Percentiles rank a stretch among this genome's conserved stretches.
These are phyloP conservation scores for Gracilaria gracilis DNA, from an alignment of 23 red algal species.

Conservation along the genomic window DNA sequence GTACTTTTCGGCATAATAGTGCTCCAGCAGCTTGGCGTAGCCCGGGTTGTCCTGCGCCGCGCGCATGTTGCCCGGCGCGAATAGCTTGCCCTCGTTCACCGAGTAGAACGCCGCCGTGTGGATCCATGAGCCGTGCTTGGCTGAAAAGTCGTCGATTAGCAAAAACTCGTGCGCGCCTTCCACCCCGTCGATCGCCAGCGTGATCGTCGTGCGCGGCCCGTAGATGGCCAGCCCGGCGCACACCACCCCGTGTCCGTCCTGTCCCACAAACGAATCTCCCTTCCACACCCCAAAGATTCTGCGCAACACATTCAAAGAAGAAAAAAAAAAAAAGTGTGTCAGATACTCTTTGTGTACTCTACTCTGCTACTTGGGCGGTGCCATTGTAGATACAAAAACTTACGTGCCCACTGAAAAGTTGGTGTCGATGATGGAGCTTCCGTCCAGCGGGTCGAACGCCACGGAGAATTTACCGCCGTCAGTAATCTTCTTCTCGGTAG, in stretches of 20 bases:
- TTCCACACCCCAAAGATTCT: slow-evolving; percentile 98
- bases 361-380: neutral
- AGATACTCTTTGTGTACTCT: neutral
- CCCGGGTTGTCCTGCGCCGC: slow-evolving; percentile 96
- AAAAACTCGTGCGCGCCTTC: slow-evolving; percentile 94
- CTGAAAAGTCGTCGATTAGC: slow-evolving; percentile 98
- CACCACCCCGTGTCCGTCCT: slow-evolving; percentile 81
- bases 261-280: slow-evolving; percentile 82
- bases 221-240: slow-evolving; percentile 92
- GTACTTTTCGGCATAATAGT: slow-evolving; percentile 93
- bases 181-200: slow-evolving; percentile 89
- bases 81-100: slow-evolving; percentile 97
- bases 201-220: slow-evolving; percentile 97
- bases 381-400: neutral
- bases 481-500: slow-evolving; percentile 81
- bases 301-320: too few relatives aligned
- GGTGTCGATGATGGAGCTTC: slow-evolving; percentile 97
- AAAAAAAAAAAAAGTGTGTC: neutral
- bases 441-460: slow-evolving; percentile 97
- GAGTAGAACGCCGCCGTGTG: slow-evolving; percentile 83
- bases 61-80: slow-evolving; percentile 97
- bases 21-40: slow-evolving; percentile 88
- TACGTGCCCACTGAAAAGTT: slow-evolving; percentile 98
- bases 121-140: slow-evolving; percentile 94
- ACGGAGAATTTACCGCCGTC: slow-evolving; percentile 84